Percentiles rank a stretch among this genome's conserved stretches.
These are phyloP conservation scores for Bolboschoenus planiculmis DNA, from an alignment of 176 grass and related monocot species.

Conservation along the genomic window DNA sequence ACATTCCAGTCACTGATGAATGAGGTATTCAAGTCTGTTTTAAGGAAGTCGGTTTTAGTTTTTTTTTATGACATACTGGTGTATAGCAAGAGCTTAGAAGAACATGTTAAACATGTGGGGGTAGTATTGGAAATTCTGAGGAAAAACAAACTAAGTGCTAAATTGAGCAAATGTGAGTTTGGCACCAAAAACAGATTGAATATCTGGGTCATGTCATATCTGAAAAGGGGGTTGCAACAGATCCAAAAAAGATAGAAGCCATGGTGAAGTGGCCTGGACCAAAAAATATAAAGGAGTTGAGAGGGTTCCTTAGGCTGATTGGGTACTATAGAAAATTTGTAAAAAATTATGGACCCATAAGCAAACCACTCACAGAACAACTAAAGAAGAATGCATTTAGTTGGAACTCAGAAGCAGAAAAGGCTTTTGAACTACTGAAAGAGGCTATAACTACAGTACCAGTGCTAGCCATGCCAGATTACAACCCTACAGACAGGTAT, in stretches of 20 bases:
- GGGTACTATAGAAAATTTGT: background rate
- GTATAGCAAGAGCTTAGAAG: too few species aligned
- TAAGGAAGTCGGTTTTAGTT: too few species aligned
- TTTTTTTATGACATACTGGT: too few species aligned
- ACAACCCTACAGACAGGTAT: background rate
- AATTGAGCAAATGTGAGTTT: background rate
- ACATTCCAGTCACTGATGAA: too few species aligned
- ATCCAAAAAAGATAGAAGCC: background rate
- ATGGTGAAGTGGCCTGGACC: background rate
- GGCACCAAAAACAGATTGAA: background rate
- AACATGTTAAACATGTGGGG: background rate
- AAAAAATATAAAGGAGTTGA: background rate
- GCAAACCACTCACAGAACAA: background rate
- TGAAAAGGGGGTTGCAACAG: background rate
- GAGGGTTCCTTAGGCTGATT: background rate
- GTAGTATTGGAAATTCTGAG: background rate
- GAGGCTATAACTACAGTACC: background rate
- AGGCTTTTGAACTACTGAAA: too few species aligned
- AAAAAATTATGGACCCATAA: background rate
- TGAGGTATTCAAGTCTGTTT: too few species aligned
- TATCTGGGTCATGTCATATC: background rate
- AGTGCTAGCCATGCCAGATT: background rate
- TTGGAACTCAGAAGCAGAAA: background rate
- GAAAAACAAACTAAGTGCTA: background rate
- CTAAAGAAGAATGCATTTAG: background rate